Conservation (phyloP, 2,329 filamentous ascomycete species). For the Trichoderma sp. region DNA sequence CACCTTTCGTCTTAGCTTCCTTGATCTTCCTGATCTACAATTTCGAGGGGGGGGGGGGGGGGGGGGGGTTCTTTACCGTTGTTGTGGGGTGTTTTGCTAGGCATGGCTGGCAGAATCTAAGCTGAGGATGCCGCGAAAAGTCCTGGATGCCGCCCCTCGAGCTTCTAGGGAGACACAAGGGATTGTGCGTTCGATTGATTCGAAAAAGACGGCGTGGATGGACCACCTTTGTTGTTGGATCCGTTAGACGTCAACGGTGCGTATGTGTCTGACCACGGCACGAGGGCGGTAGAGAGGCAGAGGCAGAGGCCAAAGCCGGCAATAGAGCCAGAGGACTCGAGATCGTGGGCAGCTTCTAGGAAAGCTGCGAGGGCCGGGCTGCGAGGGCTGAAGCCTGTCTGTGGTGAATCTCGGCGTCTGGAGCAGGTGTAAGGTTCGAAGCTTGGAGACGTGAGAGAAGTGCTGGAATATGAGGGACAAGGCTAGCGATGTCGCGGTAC, state of each 20-base stretch:
- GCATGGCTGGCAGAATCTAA: slow-evolving; percentile 48
- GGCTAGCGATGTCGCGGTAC: slow-evolving; percentile 24
- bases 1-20: slow-evolving; percentile 66
- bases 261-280: neutral
- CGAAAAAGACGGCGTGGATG: neutral
- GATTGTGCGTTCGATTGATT: neutral
- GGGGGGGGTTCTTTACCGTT: slow-evolving; percentile 68
- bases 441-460: slow-evolving; percentile 28
- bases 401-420: slow-evolving; percentile 22
- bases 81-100: slow-evolving; percentile 68
- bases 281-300: neutral
- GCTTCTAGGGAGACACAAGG: neutral
- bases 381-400: slow-evolving; percentile 13
- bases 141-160: neutral
- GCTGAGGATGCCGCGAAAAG: neutral
- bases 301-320: neutral
- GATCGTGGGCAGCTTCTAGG: slow-evolving; percentile 2
- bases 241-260: slow-evolving; percentile 1
- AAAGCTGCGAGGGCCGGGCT: slow-evolving; percentile 1
- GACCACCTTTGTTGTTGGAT: neutral
- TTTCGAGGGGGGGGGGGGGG: slow-evolving; percentile 63
- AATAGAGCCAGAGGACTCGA: neutral
- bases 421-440: slow-evolving; percentile 33
- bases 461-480: slow-evolving; percentile 13
- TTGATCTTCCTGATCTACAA: slow-evolving; percentile 57